Base-by-base conservation (phyloP, 768 basidiomycete genomes). In the Tylopilus rubrobrunneus region DNA sequence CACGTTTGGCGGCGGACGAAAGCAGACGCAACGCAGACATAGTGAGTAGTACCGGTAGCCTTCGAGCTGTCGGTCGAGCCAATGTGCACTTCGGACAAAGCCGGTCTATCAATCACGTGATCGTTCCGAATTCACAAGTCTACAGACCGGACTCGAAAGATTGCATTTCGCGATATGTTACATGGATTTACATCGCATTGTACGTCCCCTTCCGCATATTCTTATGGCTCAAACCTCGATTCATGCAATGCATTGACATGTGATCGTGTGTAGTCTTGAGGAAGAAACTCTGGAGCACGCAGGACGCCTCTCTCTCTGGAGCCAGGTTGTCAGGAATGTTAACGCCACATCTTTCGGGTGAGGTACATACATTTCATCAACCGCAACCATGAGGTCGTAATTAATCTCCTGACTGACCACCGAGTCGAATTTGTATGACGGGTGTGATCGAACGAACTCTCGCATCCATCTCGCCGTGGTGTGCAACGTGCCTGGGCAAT, bases 401-500 rank as follows among this genome's bases (percentile, higher is more conserved):
- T 94, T 97, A 65, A 98, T 92, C 71, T 89, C 85, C 63, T 91
- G 81, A 48, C 78, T 87, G 19, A 99, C 92, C 48, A 89, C 87
- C n/a, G 93, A 96, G 72, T 99, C 93, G 47, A 83, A 79, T 69
- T 88, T 86, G 74, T 99, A 99, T n/a, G 75, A 80, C 8, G 95
- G 91, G 69, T 99, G 97, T 2, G 85, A 80, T 25, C 85, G 83
- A 41, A 99, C 89, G 71, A 98, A 98, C 45, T 88, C 79, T 34
- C 97, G 82, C 52, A 97, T 94, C 93, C 93, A 99, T 4, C 85
- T 83, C 11, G 97, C 97, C 7, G 92, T 83, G 0, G 97, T 98
- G 67, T 83, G 68, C 25, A 98, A 75, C 7, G 85, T 77, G 21
- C 92, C 93, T 93, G 49, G 48, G 48, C 14, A 31, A 7, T 33